phyloP scores from a whole-genome alignment of 306 rosid species.

The Begonia peltatifolia region DNA sequence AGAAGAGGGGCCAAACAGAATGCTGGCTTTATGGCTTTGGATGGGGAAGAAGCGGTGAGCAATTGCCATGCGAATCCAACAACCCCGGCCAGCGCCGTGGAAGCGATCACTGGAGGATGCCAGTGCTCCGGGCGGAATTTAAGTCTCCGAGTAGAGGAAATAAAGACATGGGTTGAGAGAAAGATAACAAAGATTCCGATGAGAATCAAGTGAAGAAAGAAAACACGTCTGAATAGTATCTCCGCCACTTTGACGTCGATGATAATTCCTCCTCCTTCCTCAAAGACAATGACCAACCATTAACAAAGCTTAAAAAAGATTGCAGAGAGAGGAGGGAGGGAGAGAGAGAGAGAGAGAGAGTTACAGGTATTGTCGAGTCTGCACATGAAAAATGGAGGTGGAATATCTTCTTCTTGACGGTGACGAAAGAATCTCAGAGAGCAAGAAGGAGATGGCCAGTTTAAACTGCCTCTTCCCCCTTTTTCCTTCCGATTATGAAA shows the following conservation, averaged over 20 bases:
- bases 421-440: neutral
- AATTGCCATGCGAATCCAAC: constrained; percentile 43
- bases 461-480: neutral
- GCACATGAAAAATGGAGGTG: too few species aligned
- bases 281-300: constrained; percentile 6
- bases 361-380: neutral
- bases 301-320: neutral
- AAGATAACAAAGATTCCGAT: constrained; percentile 22
- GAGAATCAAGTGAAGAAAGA: constrained; percentile 29
- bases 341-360: neutral
- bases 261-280: constrained; percentile 29
- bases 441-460: neutral
- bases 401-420: neutral
- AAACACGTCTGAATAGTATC: constrained; percentile 22
- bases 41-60: constrained; percentile 23
- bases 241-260: constrained; percentile 14
- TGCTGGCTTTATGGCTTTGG: constrained; percentile 32
- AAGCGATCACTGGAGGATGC: constrained; percentile 46
- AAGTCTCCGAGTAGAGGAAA: constrained; percentile 20
- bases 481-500: neutral
- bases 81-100: constrained; percentile 32
- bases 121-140: constrained; percentile 40
- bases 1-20: constrained; percentile 51
- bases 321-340: constrained; percentile 1
- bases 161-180: constrained; percentile 26